Evolutionary conservation across 192 early-diverging fungal species (phyloP), one percentile per base, ranked within the genome.

Genomic region (Diversispora epigaea): DNA sequence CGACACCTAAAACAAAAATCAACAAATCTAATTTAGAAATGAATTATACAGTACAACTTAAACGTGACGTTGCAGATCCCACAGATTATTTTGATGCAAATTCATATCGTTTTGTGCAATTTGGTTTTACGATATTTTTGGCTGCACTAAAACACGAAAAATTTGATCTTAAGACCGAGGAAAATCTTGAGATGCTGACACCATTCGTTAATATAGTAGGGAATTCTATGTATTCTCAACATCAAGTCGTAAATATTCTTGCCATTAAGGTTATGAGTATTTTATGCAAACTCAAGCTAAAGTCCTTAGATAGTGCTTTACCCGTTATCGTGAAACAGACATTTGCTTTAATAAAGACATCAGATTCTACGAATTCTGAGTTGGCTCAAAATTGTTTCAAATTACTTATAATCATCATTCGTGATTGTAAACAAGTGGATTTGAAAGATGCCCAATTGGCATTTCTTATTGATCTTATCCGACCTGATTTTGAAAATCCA

Each of bases 81-180:
- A 79, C 88, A n/a, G 92, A 93, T 67, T 92, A 93, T 68, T 92
- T 93, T 78, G 85, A 89, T 41, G 87, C 88, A 6, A 98, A 99
- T 68, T 93, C 92, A 6, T 90, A 96, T 73, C 82, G 92, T 8
- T 98, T 99, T 82, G 91, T 97, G 56, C 87, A 93, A 64, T 99
- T 99, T 87, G 97, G 97, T 0, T 78, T 99, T 21, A 85, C 86
- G n/a, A 82, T 98, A 11, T 84, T 99, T 66, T 83, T 93, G 39
- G 82, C 87, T 0, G 87, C 89, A 0, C 77, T 99, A 44, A 80
- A 83, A 52, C 84, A 80, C 58, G 84, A 85, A 77, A 84, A 84
- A 67, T 86, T 88, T 62, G 84, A 90, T 69, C 84, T 84, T 12
- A 79, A 81, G 0, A 85, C 86, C 32, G 55, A 79, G 0, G 85